Evolutionary conservation across 2,329 filamentous ascomycete species (phyloP), one percentile per base, ranked within the genome.

Genomic region (Hortaea werneckii): DNA sequence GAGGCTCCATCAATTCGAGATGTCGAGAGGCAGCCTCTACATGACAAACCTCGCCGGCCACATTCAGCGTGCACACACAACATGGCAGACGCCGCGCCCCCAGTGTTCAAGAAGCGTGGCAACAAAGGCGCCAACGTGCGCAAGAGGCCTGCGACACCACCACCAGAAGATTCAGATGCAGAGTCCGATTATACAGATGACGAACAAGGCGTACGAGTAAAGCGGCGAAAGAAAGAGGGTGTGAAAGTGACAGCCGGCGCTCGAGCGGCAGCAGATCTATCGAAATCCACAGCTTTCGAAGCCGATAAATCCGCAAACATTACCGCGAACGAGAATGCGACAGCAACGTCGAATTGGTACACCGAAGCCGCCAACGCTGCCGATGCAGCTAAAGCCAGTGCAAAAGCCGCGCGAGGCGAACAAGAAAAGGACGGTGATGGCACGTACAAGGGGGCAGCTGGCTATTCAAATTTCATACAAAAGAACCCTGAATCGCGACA

Each of bases 261-360:
- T 0, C 66, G 65, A 50, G 61, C 67, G 10, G 58, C 63, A 34
- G 46, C 46, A 20, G 50, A 60, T 45, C 49, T 62, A 7, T 56
- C 49, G 51, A 66, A 65, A 54, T 54, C 48, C 26, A 65, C 69
- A 6, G 71, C 77, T 28, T 63, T 73, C 26, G 67, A 69, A 10
- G 77, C 82, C 47, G 76, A 87, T 64, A 74, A 82, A 54, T 75
- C 70, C 47, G 66, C 79, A 26, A 73, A 74, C 52, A 79, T 87
- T 56, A 73, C 79, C 56, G 75, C 74, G 52, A 78, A 77, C 57
- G 90, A 90, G 64, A 89, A 95, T 63, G 90, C 92, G 13, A 96
- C 90, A 1, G 95, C 94, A 59, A 77, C 82, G 38, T 83, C 78
- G 46, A 86, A 94, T 63, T 95, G 88, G 89, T 92, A 84, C 66